Base-by-base conservation (phyloP, 371 early-diverging fungal species). In the Mortierella sp. region DNA sequence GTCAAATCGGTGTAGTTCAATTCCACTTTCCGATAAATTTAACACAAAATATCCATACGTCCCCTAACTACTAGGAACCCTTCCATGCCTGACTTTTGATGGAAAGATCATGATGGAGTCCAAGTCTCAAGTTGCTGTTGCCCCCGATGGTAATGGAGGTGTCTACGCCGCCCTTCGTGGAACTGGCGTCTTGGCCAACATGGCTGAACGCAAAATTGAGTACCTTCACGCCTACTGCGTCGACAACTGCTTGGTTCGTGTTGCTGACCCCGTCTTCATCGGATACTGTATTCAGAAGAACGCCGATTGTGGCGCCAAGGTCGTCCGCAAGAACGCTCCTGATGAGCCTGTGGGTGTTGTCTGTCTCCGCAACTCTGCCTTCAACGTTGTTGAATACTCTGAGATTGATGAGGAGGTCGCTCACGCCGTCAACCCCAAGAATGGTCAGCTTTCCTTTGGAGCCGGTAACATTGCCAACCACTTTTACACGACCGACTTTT, bases 341-440 rank as follows among this genome's bases (percentile, higher is more conserved):
- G 88, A 90, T 63, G 99, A 98, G 85, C 90, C 95, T 56, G 98
- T 98, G 19, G 99, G 99, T 75, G 96, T 98, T 57, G 91, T 98
- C 71, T 97, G 96, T 82, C 83, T 93, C 63, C 92, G 95, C 67
- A 89, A 96, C 84, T 85, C 89, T 51, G 89, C 89, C 66, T 94
- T 90, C 75, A 91, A 89, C 72, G 98, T 98, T 22, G 96, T 97
- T 49, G 99, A 98, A 84, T 98, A 98, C 88, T 94, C 94, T 40
- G 99, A 99, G 86, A 97, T 99, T 68, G 87, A 89, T 60, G 70
- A 85, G 43, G 92, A 89, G 40, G 86, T 94, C 53, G 92, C 96
- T 40, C 90, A 90, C 62, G 84, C 81, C 70, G 89, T 89, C 67
- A 82, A 87, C 51, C 87, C 90, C 57, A 80, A 75, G 81, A 88